These are phyloP conservation scores for Bipolaris oryzae DNA, from an alignment of 2,329 filamentous ascomycete genomes.

Conservation along the genomic window DNA sequence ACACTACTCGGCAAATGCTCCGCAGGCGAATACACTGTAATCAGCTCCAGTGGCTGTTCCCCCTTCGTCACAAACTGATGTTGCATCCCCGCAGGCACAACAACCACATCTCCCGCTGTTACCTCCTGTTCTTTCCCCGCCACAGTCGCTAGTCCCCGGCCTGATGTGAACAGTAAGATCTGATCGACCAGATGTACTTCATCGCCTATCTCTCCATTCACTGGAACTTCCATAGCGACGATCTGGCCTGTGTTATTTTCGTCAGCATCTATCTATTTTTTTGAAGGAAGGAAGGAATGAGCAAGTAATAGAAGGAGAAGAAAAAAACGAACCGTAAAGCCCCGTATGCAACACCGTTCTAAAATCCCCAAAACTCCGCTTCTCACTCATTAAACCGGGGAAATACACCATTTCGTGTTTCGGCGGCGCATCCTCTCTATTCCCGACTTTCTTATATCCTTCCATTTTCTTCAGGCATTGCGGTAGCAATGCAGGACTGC, in stretches of 20 bases:
- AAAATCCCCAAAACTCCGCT: constrained; percentile 64
- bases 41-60: constrained; percentile 63
- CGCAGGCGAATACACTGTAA: constrained; percentile 68
- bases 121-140: constrained; percentile 64
- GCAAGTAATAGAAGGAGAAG: not conserved
- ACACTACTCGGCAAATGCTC: constrained; percentile 66
- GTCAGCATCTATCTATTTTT: not conserved
- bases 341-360: constrained; percentile 68
- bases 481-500: not conserved
- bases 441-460: constrained; percentile 35
- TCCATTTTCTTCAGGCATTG: constrained; percentile 21
- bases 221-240: constrained; percentile 69
- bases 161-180: constrained; percentile 67
- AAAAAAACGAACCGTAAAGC: constrained; percentile 54
- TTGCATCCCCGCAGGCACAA: constrained; percentile 69
- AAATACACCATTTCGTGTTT: constrained; percentile 65
- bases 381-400: constrained; percentile 59
- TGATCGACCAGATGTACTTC: constrained; percentile 70
- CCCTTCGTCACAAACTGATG: constrained; percentile 70
- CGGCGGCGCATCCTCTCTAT: constrained; percentile 35
- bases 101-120: constrained; percentile 62
- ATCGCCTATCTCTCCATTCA: constrained; percentile 69
- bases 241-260: constrained; percentile 53
- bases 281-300: not conserved
- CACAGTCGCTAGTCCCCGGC: constrained; percentile 63